Conservation (phyloP, 2,329 filamentous ascomycete genomes). For the Helotiales sp. region DNA sequence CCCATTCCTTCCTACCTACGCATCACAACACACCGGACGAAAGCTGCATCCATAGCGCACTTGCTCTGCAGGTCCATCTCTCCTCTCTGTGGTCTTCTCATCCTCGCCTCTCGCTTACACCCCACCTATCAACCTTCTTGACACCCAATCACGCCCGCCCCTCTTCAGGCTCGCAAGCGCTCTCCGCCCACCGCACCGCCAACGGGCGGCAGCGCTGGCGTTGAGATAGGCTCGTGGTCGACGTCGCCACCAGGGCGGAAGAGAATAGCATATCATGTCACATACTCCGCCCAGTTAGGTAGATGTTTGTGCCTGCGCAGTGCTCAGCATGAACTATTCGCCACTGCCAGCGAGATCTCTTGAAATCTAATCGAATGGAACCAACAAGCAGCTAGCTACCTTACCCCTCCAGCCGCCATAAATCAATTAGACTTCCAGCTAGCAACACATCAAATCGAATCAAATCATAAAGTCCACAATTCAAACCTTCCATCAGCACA, state of each 20-base stretch:
- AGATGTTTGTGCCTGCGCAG: neutral
- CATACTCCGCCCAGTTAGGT: neutral
- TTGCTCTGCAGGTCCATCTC: constrained; percentile 20
- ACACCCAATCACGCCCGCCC: constrained; percentile 8
- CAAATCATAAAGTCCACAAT: neutral
- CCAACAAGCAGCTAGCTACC: neutral
- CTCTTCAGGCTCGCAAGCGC: constrained; percentile 18
- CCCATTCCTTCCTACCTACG: neutral
- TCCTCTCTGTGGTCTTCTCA: constrained; percentile 13
- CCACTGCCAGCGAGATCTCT: neutral
- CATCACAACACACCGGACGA: neutral
- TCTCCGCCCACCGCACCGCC: constrained; percentile 18
- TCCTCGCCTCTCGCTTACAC: neutral
- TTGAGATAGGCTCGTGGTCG: constrained; percentile 19
- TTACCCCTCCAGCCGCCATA: neutral
- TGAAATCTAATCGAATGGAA: neutral
- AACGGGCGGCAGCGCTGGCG: constrained; percentile 21
- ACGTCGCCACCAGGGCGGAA: constrained; percentile 6
- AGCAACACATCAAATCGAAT: neutral
- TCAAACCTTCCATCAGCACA: neutral
- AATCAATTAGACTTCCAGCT: neutral
- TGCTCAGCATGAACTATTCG: neutral
- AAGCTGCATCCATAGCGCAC: neutral
- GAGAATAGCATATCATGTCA: no score
- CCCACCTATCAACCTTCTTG: neutral